These are phyloP conservation scores for Mucor circinelloides DNA, from an alignment of 371 early-diverging fungal genomes.

Conservation along the genomic window DNA sequence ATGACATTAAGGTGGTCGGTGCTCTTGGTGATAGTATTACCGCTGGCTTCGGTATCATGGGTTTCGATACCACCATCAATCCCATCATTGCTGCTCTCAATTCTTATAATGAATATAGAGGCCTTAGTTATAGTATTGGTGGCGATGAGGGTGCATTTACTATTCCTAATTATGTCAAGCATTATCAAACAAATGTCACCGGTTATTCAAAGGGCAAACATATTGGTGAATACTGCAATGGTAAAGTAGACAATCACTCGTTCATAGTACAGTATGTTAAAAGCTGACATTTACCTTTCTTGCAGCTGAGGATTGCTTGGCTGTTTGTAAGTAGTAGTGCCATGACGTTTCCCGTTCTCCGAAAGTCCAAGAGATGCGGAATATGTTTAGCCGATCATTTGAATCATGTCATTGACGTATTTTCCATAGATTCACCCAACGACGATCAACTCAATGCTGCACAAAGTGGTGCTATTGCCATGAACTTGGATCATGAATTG, in stretches of 20 bases:
- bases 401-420: not conserved
- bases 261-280: not conserved
- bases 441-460: constrained; percentile 46
- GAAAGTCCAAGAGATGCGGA: not conserved
- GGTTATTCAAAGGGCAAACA: constrained; percentile 45
- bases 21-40: constrained; percentile 43
- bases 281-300: not conserved
- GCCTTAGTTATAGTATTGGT: constrained; percentile 48
- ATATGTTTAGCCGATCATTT: not conserved
- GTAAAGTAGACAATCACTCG: constrained; percentile 2
- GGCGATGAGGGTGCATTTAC: constrained; percentile 45
- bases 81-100: not conserved
- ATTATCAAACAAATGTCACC: constrained; percentile 33
- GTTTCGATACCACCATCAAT: constrained; percentile 9
- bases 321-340: constrained; percentile 2
- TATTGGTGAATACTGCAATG: constrained; percentile 29
- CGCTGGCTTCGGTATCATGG: constrained; percentile 40
- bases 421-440: constrained; percentile 25
- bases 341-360: not conserved
- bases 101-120: constrained; percentile 39
- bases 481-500: constrained; percentile 37
- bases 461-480: constrained; percentile 37
- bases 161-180: constrained; percentile 42
- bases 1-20: constrained; percentile 35
- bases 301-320: constrained; percentile 1